Base-by-base conservation (phyloP, 352 stramenopile genomes). In the Globisporangium irregulare region DNA sequence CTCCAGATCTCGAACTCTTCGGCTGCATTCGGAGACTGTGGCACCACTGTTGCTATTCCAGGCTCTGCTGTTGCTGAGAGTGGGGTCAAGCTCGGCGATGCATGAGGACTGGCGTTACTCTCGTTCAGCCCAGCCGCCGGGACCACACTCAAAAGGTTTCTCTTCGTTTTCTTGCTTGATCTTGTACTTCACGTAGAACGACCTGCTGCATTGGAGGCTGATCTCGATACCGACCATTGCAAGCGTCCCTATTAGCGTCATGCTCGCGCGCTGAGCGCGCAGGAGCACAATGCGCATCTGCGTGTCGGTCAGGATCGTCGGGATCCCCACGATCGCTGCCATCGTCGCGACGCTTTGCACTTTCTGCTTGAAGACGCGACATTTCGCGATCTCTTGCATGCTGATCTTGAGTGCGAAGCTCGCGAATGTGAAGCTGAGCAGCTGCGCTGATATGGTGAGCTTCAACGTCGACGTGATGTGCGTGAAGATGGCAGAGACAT, bases 301-400 rank as follows among this genome's bases (percentile, higher is more conserved):
- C 4, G 75, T 80, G 59, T 81, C 67, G 18, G 82, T 70, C 20
- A 81, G 59, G 41, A 86, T 75, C 1, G 73, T 80, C 20, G 76
- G 71, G 0, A 75, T 71, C 15, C 65, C 69, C 4, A 81, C 62
- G 7, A 78, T 43, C 1, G 62, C 51, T 2, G 70, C 64, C 72
- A 77, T 77, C 2, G 57, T 54, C 1, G 46, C 50, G 2, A 70
- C 22, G 24, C 50, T 64, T 2, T 67, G 38, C 58, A 76, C 57
- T 14, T 67, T 46, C 14, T 22, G 32, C 1, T 38, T 63, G 41
- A 71, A 20, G 38, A 67, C 32, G 57, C 46, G 34, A 32, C 34
- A 38, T 14, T 58, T 64, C 1, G 38, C 66, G 38, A 70, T 25
- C 57, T 78, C 66, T 38, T 74, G 68, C 22, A 73, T 41, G 2